Conservation (phyloP, 2,329 filamentous ascomycete species). For the Hortaea werneckii region DNA sequence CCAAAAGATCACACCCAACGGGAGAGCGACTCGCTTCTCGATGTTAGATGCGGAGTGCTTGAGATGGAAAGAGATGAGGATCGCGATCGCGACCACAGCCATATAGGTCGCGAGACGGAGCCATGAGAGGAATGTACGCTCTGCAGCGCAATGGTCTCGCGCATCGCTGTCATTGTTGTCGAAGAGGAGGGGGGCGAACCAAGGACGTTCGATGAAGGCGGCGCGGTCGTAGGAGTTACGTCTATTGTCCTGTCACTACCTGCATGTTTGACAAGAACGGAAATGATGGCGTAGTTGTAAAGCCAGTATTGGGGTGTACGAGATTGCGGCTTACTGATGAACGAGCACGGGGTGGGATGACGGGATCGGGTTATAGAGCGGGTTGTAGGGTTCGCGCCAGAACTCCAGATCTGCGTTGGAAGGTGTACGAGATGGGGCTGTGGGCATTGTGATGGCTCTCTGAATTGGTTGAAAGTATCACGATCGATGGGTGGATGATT, state of each 20-base stretch:
- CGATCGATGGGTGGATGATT: too few relatives aligned
- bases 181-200: conserved; percentile 59
- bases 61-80: conserved; percentile 87
- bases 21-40: conserved; percentile 69
- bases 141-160: conserved; percentile 69
- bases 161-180: conserved; percentile 66
- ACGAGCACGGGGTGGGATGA: conserved; percentile 40
- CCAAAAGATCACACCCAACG: conserved; percentile 86
- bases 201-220: conserved; percentile 51
- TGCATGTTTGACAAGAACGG: not conserved
- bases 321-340: conserved; percentile 31
- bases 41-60: conserved; percentile 58
- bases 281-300: not conserved
- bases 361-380: conserved; percentile 42
- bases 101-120: conserved; percentile 83
- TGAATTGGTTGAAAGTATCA: not conserved
- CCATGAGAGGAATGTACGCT: conserved; percentile 82
- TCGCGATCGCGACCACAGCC: conserved; percentile 78
- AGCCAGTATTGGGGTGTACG: not conserved
- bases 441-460: not conserved
- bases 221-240: conserved; percentile 31
- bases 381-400: conserved; percentile 34
- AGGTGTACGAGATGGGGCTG: conserved; percentile 1
- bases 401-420: conserved; percentile 18
- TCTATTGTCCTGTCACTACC: conserved; percentile 16